phyloP scores from a whole-genome alignment of 2,329 filamentous ascomycete genomes.

The Pseudogymnoascus sp. region DNA sequence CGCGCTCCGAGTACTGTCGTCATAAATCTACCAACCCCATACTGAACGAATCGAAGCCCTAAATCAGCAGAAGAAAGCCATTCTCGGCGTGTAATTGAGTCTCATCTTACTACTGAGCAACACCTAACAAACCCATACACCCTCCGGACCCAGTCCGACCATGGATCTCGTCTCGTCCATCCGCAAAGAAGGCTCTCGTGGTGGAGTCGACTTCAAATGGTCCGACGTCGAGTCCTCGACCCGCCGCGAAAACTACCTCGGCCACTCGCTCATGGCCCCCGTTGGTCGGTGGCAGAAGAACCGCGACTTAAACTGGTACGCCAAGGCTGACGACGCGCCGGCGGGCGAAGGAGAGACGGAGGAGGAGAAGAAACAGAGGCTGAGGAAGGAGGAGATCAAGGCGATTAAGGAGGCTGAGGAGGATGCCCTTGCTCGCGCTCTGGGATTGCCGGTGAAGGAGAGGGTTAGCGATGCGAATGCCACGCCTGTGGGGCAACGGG shows the following conservation, averaged over 20 bases:
- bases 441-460: conserved; percentile 69
- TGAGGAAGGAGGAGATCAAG: conserved; percentile 70
- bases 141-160: conserved; percentile 1
- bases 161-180: conserved; percentile 96
- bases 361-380: conserved; percentile 52
- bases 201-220: conserved; percentile 95
- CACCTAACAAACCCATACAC: not conserved
- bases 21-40: not conserved
- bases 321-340: conserved; percentile 47
- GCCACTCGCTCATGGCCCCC: conserved; percentile 68
- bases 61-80: not conserved
- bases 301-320: conserved; percentile 58
- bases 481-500: conserved; percentile 63
- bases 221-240: conserved; percentile 78
- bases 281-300: conserved; percentile 70
- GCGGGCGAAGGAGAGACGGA: conserved; percentile 51
- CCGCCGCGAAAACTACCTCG: conserved; percentile 81
- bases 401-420: conserved; percentile 87
- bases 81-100: not conserved
- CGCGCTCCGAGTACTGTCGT: conserved; percentile 8
- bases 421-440: conserved; percentile 75
- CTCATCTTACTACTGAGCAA: not conserved
- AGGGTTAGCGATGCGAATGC: conserved; percentile 50
- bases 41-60: not conserved
- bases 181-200: conserved; percentile 83